These are phyloP conservation scores for Fusarium longipes DNA, from an alignment of 2,329 filamentous ascomycete species.

Conservation along the genomic window DNA sequence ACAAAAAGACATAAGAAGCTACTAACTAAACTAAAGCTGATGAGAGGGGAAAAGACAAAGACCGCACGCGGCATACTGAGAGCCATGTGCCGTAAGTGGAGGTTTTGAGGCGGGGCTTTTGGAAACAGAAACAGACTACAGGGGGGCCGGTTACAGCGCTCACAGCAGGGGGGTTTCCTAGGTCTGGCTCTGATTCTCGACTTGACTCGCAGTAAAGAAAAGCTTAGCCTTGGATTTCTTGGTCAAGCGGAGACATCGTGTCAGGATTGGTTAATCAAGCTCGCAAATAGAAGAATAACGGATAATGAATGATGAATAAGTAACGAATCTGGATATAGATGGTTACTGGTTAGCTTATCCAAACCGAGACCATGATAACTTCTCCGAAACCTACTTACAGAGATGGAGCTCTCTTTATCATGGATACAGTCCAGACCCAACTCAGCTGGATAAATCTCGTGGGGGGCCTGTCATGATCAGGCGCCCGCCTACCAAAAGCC, in stretches of 20 bases:
- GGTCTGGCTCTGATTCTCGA: neutral
- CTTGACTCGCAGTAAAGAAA: neutral
- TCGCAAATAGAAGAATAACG: neutral
- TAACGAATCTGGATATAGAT: too few relatives aligned
- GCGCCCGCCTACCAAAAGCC: slow-evolving; percentile 26
- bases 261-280: slow-evolving; percentile 26
- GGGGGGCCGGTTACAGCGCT: slow-evolving; percentile 2
- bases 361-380: slow-evolving; percentile 6
- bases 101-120: slow-evolving; percentile 16
- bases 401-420: neutral
- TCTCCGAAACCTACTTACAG: neutral
- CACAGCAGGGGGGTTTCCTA: neutral
- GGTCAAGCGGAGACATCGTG: slow-evolving; percentile 17
- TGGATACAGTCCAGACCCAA: neutral
- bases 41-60: slow-evolving; percentile 24
- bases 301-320: neutral
- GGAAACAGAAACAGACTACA: slow-evolving; percentile 5
- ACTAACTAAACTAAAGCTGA: too few relatives aligned
- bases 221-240: slow-evolving; percentile 5
- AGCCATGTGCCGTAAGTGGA: slow-evolving; percentile 26
- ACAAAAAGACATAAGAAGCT: slow-evolving; percentile 1
- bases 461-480: slow-evolving; percentile 32
- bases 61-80: slow-evolving; percentile 34
- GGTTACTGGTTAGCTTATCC: too few relatives aligned
- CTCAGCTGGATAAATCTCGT: slow-evolving; percentile 30